Evolutionary conservation across 768 basidiomycete species (phyloP).

Genomic region (Phanerochaete carnosa): DNA sequence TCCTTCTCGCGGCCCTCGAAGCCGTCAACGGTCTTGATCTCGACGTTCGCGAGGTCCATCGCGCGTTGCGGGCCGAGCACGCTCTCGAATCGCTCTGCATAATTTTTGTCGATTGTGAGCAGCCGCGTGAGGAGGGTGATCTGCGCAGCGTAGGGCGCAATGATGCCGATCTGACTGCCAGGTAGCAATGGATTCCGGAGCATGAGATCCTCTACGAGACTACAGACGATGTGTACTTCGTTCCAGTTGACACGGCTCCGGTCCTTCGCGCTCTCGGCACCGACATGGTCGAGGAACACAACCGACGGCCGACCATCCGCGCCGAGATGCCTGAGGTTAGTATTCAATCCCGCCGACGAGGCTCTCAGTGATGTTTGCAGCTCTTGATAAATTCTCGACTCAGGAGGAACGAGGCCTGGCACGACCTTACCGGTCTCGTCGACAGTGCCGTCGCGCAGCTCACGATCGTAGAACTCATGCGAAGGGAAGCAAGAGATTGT

Average conservation of each 20-base stretch:
- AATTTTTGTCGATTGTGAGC: conserved; percentile 52
- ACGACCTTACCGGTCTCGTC: conserved; percentile 44
- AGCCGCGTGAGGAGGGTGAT: conserved; percentile 71
- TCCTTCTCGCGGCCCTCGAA: conserved; percentile 95
- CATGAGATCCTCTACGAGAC: conserved; percentile 80
- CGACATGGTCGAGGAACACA: conserved; percentile 79
- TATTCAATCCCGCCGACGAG: not conserved
- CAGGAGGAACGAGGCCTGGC: conserved; percentile 57
- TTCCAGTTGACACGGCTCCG: conserved; percentile 74
- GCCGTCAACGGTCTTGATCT: conserved; percentile 92
- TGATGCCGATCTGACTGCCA: conserved; percentile 84
- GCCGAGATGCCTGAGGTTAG: conserved; percentile 22
- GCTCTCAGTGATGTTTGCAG: conserved; percentile 20
- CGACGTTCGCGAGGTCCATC: conserved; percentile 63
- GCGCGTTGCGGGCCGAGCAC: conserved; percentile 66
- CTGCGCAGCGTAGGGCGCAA: conserved; percentile 90
- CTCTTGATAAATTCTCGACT: conserved; percentile 31
- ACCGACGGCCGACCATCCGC: conserved; percentile 45
- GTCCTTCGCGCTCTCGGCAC: conserved; percentile 62
- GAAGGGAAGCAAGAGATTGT: conserved; percentile 85
- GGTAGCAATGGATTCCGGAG: conserved; percentile 49
- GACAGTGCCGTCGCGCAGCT: conserved; percentile 74
- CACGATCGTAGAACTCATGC: conserved; percentile 72
- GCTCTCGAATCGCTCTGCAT: conserved; percentile 48
- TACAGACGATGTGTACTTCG: conserved; percentile 76